phyloP scores from a whole-genome alignment of 2,329 filamentous ascomycete genomes.

The Metarhizium guizhouense region DNA sequence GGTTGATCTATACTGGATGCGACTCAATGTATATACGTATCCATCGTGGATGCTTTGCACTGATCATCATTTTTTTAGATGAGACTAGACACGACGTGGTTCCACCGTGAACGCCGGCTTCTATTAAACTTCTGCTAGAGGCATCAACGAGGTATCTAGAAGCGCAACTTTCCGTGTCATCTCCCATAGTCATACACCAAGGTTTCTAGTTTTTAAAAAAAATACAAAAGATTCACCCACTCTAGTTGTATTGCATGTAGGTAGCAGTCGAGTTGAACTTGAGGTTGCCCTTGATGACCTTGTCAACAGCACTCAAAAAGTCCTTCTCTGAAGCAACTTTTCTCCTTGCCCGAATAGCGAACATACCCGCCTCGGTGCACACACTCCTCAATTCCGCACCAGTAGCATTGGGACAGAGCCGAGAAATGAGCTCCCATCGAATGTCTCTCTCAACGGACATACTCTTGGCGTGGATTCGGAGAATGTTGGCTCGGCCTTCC shows the following conservation, averaged over 20 bases:
- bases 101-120: slow-evolving; percentile 6
- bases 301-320: slow-evolving; percentile 94
- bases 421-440: slow-evolving; percentile 95
- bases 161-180: slow-evolving; percentile 12
- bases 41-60: neutral
- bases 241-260: slow-evolving; percentile 98
- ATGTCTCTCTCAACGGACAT: slow-evolving; percentile 99
- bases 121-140: slow-evolving; percentile 7
- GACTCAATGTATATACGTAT: neutral
- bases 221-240: slow-evolving; percentile 9
- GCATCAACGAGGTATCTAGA: slow-evolving; percentile 15
- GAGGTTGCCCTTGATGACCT: slow-evolving; percentile 97
- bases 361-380: slow-evolving; percentile 98
- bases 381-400: slow-evolving; percentile 94
- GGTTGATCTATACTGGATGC: neutral
- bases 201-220: slow-evolving; percentile 15
- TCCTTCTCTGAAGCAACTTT: slow-evolving; percentile 99
- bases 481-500: slow-evolving; percentile 92
- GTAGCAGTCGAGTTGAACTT: slow-evolving; percentile 99
- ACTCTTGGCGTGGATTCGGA: slow-evolving; percentile 97
- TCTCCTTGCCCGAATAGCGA: slow-evolving; percentile 84
- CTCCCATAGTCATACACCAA: slow-evolving; percentile 25
- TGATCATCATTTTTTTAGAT: neutral
- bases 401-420: slow-evolving; percentile 93
- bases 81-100: neutral